Evolutionary conservation across 192 early-diverging fungal species (phyloP).

Genomic region (Chytriomyces confervae): DNA sequence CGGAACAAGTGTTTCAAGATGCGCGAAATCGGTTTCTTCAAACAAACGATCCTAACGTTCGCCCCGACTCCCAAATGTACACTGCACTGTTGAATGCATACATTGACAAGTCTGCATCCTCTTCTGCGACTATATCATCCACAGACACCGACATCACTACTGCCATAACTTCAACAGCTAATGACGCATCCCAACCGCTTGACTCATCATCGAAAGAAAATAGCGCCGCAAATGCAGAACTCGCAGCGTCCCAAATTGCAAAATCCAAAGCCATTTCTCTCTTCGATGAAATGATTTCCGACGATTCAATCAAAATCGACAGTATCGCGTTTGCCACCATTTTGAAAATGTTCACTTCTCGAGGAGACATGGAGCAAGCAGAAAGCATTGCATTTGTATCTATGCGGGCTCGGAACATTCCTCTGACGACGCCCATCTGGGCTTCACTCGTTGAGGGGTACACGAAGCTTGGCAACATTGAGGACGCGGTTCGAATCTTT

Average conservation of each 20-base stretch:
- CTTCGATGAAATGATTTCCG: slow-evolving; percentile 38
- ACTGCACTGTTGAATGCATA: slow-evolving; percentile 31
- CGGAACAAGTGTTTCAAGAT: slow-evolving; percentile 22
- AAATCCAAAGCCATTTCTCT: not conserved
- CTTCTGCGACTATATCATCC: not conserved
- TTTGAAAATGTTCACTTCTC: slow-evolving; percentile 29
- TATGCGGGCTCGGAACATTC: slow-evolving; percentile 5
- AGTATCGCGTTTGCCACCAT: slow-evolving; percentile 36
- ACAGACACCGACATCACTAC: too few species aligned
- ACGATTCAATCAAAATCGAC: slow-evolving; percentile 23
- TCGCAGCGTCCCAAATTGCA: too few species aligned
- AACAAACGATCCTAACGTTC: not conserved
- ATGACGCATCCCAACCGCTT: too few species aligned
- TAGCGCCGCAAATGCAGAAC: too few species aligned
- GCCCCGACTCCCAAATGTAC: slow-evolving; percentile 37
- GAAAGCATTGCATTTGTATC: slow-evolving; percentile 27
- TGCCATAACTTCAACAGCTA: too few species aligned
- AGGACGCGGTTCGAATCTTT: slow-evolving; percentile 40
- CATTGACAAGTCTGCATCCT: not conserved
- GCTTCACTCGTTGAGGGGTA: slow-evolving; percentile 34
- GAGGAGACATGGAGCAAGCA: slow-evolving; percentile 23
- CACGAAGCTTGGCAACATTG: slow-evolving; percentile 6
- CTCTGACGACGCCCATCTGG: slow-evolving; percentile 22
- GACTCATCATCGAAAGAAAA: too few species aligned
- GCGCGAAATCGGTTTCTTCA: slow-evolving; percentile 3